phyloP scores from a whole-genome alignment of 1,284 basidiomycete species.

The Apiotrichum domesticum region DNA sequence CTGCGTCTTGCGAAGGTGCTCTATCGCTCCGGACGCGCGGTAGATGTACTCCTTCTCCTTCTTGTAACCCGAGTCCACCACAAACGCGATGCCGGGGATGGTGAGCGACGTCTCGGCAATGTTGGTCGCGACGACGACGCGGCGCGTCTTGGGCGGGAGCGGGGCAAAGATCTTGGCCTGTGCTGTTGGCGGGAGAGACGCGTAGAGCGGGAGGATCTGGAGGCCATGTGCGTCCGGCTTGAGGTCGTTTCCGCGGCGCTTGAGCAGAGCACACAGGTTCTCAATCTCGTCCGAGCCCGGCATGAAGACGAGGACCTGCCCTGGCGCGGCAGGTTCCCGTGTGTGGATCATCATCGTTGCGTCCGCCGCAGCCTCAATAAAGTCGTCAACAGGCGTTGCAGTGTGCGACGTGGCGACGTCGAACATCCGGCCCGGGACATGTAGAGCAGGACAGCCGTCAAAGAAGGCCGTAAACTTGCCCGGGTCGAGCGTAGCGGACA shows the following conservation, averaged over 20 bases:
- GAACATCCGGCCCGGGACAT: slow-evolving; percentile 88
- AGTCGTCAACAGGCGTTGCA: slow-evolving; percentile 68
- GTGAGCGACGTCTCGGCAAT: slow-evolving; percentile 98
- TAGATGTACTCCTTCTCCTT: slow-evolving; percentile 88
- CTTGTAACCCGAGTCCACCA: slow-evolving; percentile 89
- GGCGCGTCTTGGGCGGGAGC: slow-evolving; percentile 65
- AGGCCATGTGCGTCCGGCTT: slow-evolving; percentile 60
- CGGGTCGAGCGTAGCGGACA: slow-evolving; percentile 96
- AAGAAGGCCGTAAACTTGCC: slow-evolving; percentile 89
- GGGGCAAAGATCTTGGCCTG: slow-evolving; percentile 72
- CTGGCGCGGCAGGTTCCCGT: slow-evolving; percentile 58
- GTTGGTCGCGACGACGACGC: slow-evolving; percentile 90
- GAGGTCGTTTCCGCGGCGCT: slow-evolving; percentile 59
- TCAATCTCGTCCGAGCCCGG: slow-evolving; percentile 98
- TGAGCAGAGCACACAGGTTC: slow-evolving; percentile 67
- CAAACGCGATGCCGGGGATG: slow-evolving; percentile 90
- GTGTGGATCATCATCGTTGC: slow-evolving; percentile 88
- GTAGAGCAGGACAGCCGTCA: slow-evolving; percentile 71
- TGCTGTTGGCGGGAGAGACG: slow-evolving; percentile 68
- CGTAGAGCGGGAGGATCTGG: slow-evolving; percentile 71
- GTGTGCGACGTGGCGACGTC: slow-evolving; percentile 80
- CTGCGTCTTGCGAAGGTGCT: slow-evolving; percentile 74
- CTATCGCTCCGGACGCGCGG: slow-evolving; percentile 71
- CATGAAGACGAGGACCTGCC: slow-evolving; percentile 90
- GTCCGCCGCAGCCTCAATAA: slow-evolving; percentile 79